Evolutionary conservation across 305 asterid species (phyloP), one percentile per base, ranked within the genome.

Genomic region (Plantago lanceolata): DNA sequence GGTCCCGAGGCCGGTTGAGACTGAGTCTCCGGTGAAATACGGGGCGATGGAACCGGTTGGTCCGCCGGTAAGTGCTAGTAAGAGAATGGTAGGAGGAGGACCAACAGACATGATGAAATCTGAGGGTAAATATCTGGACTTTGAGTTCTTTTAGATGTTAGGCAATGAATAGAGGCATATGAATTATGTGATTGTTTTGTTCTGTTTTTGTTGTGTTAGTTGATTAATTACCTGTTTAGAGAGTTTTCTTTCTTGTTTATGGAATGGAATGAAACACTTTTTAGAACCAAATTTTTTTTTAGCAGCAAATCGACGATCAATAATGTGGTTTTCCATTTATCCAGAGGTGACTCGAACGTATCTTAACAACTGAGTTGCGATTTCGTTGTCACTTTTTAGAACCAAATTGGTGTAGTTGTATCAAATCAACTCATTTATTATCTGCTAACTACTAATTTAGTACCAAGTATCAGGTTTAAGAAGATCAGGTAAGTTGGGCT

Each of bases 71-170:
- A 70, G 75, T 67, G 82, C 59, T 44, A 80, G 95, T 76, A 85
- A 89, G 79, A 85, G 78, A 70, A 69, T 76, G 2, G 85, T 79
- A 43, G 97, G 96, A 33, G 40, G 96, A 33, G 40, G 7, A 33
- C 2, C 11, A 59, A 61, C 77, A 56, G 95, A 89, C 45, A 53
- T 75, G 81, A 53, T 75, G 81, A 84, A 81, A 62, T 50, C 94
- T 48, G 97, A 94, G 67, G 98, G 98, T 76, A 93, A 86, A 69
- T 93, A 74, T 82, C 94, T 93, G 69, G 98, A 93, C 78, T 93
- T 93, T 47, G 98, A 89, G 95, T 93, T 93, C 95, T 93, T 93
- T 78, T 93, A 89, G 95, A 19, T 56, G 21, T 57, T 73, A 72
- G 65, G 61, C 21, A 48, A 61, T 37, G 65, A 61, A 73, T n/a